These are phyloP conservation scores for Saposhnikovia divaricata DNA, from an alignment of 129 eudicot genomes.

Conservation along the genomic window DNA sequence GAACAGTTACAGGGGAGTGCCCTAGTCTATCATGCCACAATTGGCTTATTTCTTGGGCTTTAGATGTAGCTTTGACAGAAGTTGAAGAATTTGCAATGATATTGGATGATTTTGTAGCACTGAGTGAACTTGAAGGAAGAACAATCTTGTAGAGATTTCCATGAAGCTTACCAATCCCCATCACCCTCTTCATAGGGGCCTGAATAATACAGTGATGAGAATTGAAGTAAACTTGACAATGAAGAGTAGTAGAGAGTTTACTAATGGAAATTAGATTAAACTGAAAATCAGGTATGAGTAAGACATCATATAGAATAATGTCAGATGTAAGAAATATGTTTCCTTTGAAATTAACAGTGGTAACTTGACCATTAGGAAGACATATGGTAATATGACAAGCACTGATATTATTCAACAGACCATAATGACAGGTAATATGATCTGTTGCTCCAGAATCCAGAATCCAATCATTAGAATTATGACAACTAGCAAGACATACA, in stretches of 20 bases:
- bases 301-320: background rate
- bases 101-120: too few relatives aligned
- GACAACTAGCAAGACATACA: background rate
- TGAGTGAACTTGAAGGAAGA: too few relatives aligned
- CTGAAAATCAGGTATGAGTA: background rate
- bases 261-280: background rate
- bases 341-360: background rate
- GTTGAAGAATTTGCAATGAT: too few relatives aligned
- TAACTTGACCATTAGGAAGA: background rate
- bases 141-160: too few relatives aligned
- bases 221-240: too few relatives aligned
- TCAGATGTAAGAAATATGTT: background rate
- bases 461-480: background rate
- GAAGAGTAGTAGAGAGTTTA: background rate
- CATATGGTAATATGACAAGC: background rate
- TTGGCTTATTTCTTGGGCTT: too few relatives aligned
- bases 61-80: too few relatives aligned
- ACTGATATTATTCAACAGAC: too few relatives aligned
- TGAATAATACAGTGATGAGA: too few relatives aligned
- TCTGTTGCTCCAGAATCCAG: background rate
- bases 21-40: background rate
- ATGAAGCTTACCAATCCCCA: too few relatives aligned
- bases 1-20: too few relatives aligned
- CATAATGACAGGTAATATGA: background rate
- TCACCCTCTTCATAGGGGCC: too few relatives aligned